These are phyloP conservation scores for Cadophora malorum DNA, from an alignment of 2,329 filamentous ascomycete species.

Conservation along the genomic window DNA sequence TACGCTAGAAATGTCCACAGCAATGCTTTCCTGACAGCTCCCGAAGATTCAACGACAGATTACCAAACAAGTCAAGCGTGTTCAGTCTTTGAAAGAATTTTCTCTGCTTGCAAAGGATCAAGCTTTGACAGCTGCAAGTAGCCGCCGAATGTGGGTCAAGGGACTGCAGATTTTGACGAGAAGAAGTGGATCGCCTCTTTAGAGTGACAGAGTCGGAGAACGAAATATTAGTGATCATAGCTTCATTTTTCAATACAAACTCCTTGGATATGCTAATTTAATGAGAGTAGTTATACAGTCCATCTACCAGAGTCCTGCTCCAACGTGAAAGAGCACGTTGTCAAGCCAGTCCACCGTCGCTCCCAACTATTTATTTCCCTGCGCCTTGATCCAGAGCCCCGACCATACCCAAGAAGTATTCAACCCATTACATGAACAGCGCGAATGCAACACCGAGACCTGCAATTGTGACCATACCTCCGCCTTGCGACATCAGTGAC, in stretches of 20 bases:
- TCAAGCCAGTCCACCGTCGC: neutral
- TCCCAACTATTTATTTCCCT: neutral
- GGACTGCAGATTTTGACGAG: neutral
- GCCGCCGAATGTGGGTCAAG: slow-evolving; percentile 15
- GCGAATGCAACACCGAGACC: slow-evolving; percentile 43
- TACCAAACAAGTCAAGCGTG: neutral
- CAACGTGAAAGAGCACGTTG: slow-evolving; percentile 1
- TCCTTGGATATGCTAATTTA: neutral
- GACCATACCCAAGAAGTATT: neutral
- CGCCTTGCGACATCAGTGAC: slow-evolving; percentile 36
- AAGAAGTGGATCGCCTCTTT: neutral
- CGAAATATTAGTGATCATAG: neutral
- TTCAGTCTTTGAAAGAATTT: neutral
- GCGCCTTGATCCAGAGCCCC: neutral
- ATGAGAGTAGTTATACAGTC: neutral
- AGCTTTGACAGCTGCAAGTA: slow-evolving; percentile 12
- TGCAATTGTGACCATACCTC: slow-evolving; percentile 42
- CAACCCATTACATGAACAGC: slow-evolving; percentile 41
- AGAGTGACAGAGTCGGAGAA: neutral
- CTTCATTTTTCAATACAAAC: neutral
- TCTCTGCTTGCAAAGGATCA: neutral
- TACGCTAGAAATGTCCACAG: neutral
- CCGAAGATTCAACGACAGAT: slow-evolving; percentile 5
- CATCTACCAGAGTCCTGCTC: slow-evolving; percentile 11
- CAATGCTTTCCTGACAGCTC: neutral